Evolutionary conservation across 345 rosid genomes (phyloP).

Genomic region (Acer yangbiense): DNA sequence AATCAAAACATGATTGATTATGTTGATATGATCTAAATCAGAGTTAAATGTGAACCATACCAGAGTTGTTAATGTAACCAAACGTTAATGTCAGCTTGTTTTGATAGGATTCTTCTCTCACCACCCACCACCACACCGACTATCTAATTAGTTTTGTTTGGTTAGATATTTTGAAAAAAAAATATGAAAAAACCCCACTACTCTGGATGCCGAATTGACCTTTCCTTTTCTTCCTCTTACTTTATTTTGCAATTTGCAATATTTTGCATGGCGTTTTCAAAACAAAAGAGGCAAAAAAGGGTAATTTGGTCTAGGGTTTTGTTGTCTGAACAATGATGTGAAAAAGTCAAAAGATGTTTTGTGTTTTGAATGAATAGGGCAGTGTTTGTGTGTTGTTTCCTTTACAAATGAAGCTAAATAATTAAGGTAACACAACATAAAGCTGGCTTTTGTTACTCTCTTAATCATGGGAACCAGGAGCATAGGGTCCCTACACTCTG

Average conservation of each 20-base stretch:
- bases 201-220: background rate
- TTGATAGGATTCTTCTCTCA: constrained; percentile 7
- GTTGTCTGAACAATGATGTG: background rate
- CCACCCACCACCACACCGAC: background rate
- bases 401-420: too few relatives aligned
- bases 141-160: background rate
- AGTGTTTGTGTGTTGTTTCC: background rate
- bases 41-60: constrained; percentile 14
- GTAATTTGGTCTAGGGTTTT: background rate
- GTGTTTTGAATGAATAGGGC: background rate
- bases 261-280: background rate
- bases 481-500: too few relatives aligned
- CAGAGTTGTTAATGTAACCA: constrained; percentile 29
- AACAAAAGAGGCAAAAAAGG: background rate
- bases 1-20: background rate
- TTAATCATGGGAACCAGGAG: background rate
- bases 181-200: background rate
- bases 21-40: background rate
- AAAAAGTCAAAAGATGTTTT: constrained; percentile 8
- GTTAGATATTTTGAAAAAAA: background rate
- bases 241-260: background rate
- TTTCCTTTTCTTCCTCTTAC: constrained; percentile 1
- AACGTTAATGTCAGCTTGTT: constrained; percentile 18
- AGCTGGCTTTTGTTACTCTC: background rate
- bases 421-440: background rate